Percentiles rank a stretch among this genome's conserved stretches.
Evolutionary conservation across 2,329 filamentous ascomycete genomes (phyloP).

Genomic region (Claviceps maximensis): DNA sequence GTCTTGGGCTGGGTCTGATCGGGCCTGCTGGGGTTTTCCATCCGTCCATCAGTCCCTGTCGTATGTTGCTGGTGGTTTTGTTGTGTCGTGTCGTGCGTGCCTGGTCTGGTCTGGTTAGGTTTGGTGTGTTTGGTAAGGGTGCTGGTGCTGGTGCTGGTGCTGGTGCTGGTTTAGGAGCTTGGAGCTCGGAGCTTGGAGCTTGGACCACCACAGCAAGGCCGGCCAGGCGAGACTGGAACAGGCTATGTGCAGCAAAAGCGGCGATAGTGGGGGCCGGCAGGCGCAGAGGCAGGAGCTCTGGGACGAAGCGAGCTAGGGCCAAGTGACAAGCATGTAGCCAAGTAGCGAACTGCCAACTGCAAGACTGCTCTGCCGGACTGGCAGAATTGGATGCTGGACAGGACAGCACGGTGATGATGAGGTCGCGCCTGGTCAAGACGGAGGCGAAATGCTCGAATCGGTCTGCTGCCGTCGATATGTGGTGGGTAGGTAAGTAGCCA

Average conservation of each 20-base stretch:
- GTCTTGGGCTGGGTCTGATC: not conserved
- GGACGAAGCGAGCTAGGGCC: not conserved
- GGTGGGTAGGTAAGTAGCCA: too few relatives aligned
- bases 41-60: not conserved
- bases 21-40: not conserved
- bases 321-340: not conserved
- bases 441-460: not conserved
- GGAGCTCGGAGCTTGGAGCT: not conserved
- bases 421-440: too few relatives aligned
- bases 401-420: not conserved
- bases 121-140: not conserved
- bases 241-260: not conserved
- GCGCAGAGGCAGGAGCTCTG: not conserved
- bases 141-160: not conserved
- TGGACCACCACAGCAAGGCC: not conserved
- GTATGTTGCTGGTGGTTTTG: not conserved
- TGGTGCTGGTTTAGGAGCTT: not conserved
- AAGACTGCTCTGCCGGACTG: too few relatives aligned
- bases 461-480: not conserved
- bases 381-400: too few relatives aligned
- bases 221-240: not conserved
- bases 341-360: not conserved
- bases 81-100: too few relatives aligned
- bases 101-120: not conserved
- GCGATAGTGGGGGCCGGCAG: not conserved